These are phyloP conservation scores for Taiozyma sp. DNA, from an alignment of 1,139 yeast species.

Conservation along the genomic window DNA sequence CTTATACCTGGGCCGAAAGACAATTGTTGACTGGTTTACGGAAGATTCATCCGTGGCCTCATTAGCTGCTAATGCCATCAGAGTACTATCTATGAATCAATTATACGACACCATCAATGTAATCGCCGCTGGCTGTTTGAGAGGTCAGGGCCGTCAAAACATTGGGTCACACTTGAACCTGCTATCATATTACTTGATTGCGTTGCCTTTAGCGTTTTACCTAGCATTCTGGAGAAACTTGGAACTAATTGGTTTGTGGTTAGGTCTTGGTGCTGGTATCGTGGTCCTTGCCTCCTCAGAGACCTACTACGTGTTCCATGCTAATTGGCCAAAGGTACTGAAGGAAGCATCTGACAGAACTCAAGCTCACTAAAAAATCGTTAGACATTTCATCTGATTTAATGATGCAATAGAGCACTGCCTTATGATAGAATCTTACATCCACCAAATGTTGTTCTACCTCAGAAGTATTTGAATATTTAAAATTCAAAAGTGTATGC, in stretches of 20 bases:
- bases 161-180: conserved; percentile 60
- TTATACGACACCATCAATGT: conserved; percentile 50
- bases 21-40: conserved; percentile 27
- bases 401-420: background rate
- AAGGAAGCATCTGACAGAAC: conserved; percentile 40
- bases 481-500: no score
- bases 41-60: conserved; percentile 35
- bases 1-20: conserved; percentile 25
- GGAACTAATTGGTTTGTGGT: conserved; percentile 61
- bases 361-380: background rate
- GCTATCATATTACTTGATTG: conserved; percentile 51
- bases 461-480: no score
- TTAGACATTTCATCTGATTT: no score
- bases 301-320: conserved; percentile 38
- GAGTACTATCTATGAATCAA: conserved; percentile 56
- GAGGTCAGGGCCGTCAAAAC: conserved; percentile 67
- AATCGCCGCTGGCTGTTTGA: conserved; percentile 54
- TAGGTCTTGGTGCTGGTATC: conserved; percentile 59
- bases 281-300: conserved; percentile 42
- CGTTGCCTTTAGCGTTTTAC: conserved; percentile 53
- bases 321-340: conserved; percentile 54
- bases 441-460: no score
- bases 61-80: conserved; percentile 46
- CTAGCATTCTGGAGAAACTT: conserved; percentile 48
- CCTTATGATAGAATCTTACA: background rate